These are phyloP conservation scores for Warburgia ugandensis DNA, from an alignment of 164 flowering plant genomes.

Conservation along the genomic window DNA sequence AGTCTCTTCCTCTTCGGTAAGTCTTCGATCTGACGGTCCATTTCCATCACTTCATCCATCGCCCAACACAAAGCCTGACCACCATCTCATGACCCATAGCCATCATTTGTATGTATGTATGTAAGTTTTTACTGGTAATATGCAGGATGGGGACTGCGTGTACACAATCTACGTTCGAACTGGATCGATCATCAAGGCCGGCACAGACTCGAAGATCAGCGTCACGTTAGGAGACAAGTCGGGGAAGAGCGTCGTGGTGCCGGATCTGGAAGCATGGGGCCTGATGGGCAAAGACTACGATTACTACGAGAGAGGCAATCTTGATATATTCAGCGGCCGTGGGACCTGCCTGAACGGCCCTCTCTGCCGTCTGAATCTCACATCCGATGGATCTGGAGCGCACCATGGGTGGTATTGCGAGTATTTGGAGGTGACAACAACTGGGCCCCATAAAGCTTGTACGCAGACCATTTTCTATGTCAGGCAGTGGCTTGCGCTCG, in stretches of 20 bases:
- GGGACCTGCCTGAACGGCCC: conserved; percentile 45
- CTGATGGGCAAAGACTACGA: conserved; percentile 44
- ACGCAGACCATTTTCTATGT: conserved; percentile 36
- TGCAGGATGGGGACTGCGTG: conserved; percentile 41
- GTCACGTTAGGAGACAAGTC: conserved; percentile 22
- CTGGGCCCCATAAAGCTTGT: conserved; percentile 45
- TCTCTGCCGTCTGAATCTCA: conserved; percentile 46
- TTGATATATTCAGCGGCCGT: conserved; percentile 52
- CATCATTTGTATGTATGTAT: too few relatives aligned
- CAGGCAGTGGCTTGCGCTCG: conserved; percentile 49
- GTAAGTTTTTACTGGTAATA: too few relatives aligned
- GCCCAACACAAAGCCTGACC: too few relatives aligned
- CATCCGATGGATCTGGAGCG: conserved; percentile 52
- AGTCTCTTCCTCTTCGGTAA: not conserved
- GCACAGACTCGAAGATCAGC: conserved; percentile 55
- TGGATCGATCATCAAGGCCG: conserved; percentile 37
- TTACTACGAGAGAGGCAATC: conserved; percentile 59
- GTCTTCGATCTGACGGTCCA: not conserved
- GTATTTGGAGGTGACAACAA: conserved; percentile 50
- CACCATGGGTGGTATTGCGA: conserved; percentile 63
- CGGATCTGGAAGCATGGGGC: conserved; percentile 45
- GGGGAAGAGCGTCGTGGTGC: conserved; percentile 24
- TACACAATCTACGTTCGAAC: conserved; percentile 53
- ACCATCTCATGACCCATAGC: too few relatives aligned
- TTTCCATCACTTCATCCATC: too few relatives aligned